phyloP scores from a whole-genome alignment of 1,284 basidiomycete species.

The Trametes hirsuta region DNA sequence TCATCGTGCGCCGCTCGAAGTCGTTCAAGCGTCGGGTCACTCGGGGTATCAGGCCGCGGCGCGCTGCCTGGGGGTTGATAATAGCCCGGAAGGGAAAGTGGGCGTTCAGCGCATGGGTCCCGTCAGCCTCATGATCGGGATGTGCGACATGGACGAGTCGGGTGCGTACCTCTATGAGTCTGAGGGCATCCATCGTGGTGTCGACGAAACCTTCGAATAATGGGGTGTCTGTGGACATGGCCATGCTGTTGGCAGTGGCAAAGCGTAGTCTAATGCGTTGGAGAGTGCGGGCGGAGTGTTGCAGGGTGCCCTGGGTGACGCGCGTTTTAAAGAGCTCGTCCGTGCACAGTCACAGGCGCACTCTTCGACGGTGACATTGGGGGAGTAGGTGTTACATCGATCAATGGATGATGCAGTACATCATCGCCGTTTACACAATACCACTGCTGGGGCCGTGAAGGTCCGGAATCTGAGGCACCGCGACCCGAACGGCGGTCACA shows the following conservation, averaged over 20 bases:
- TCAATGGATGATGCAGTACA: constrained; percentile 18
- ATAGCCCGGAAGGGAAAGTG: constrained; percentile 3
- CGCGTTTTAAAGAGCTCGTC: constrained; percentile 16
- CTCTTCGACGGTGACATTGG: constrained; percentile 23
- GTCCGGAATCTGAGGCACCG: constrained; percentile 14
- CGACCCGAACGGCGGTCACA: constrained; percentile 9
- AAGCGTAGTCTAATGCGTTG: neutral
- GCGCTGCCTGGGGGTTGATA: constrained; percentile 56
- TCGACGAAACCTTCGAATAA: constrained; percentile 71
- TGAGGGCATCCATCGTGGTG: constrained; percentile 77
- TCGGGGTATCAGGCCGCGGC: constrained; percentile 71
- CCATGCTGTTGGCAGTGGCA: constrained; percentile 14
- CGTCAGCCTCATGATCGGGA: neutral
- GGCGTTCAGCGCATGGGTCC: neutral
- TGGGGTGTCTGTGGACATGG: constrained; percentile 23
- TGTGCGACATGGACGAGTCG: neutral
- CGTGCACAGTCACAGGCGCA: constrained; percentile 15
- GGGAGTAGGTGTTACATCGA: constrained; percentile 23
- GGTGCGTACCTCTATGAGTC: constrained; percentile 54
- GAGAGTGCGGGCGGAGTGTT: constrained; percentile 13
- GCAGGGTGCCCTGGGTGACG: constrained; percentile 5
- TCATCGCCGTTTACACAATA: constrained; percentile 20
- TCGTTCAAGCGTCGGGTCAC: constrained; percentile 81
- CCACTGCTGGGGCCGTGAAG: constrained; percentile 16
- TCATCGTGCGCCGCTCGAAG: constrained; percentile 71